phyloP scores from a whole-genome alignment of 495 filamentous ascomycete species.

The Staphylotrichum tortipilum region DNA sequence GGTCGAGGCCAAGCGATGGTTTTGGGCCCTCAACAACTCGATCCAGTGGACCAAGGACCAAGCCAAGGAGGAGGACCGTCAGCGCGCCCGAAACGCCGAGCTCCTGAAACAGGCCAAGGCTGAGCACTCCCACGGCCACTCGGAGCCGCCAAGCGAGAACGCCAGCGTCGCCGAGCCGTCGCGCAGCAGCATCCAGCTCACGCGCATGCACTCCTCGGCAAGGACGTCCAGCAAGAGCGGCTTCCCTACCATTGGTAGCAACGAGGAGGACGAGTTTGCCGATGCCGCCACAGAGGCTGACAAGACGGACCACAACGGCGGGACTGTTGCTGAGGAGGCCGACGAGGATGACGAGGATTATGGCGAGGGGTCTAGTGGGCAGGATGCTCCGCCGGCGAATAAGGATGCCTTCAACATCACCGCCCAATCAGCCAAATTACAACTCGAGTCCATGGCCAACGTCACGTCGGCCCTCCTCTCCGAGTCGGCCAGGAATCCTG shows the following conservation, averaged over 20 bases:
- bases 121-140: constrained; percentile 23
- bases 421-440: constrained; percentile 85
- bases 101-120: constrained; percentile 59
- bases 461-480: constrained; percentile 72
- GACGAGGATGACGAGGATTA: constrained; percentile 84
- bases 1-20: constrained; percentile 89
- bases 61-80: constrained; percentile 75
- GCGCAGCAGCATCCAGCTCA: constrained; percentile 39
- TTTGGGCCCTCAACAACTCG: constrained; percentile 96
- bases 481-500: constrained; percentile 61
- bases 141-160: constrained; percentile 44
- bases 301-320: constrained; percentile 19
- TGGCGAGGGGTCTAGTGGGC: constrained; percentile 72
- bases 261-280: constrained; percentile 38
- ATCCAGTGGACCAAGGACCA: constrained; percentile 98
- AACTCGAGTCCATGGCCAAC: constrained; percentile 78
- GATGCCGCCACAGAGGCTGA: constrained; percentile 29
- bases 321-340: constrained; percentile 31
- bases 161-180: constrained; percentile 37
- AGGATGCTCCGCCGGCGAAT: constrained; percentile 58
- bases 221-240: constrained; percentile 19
- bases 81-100: constrained; percentile 64
- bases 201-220: constrained; percentile 30
- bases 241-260: constrained; percentile 26
- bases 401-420: constrained; percentile 94